Conservation (phyloP, 2,329 filamentous ascomycete genomes). For the Alternaria brassicae region DNA sequence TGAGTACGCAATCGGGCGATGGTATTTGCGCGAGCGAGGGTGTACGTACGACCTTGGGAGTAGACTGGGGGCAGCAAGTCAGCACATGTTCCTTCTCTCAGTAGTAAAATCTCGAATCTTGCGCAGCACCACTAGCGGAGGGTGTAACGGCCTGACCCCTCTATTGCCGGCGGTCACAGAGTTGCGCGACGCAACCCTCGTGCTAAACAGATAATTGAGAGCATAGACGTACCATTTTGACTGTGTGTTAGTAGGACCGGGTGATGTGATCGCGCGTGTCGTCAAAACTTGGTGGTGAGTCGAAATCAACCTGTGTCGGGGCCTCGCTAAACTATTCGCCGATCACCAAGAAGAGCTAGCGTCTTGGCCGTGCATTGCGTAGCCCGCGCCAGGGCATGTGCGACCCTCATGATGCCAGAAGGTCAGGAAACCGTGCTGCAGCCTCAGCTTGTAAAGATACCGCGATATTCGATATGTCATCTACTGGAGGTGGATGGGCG, state of each 20-base stretch:
- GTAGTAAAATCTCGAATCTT: constrained; percentile 26
- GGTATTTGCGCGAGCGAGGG: constrained; percentile 20
- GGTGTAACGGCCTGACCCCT: constrained; percentile 25
- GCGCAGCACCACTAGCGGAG: constrained; percentile 27
- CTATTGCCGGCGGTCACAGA: constrained; percentile 11
- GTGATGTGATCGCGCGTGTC: constrained; percentile 50
- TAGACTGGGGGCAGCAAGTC: constrained; percentile 58
- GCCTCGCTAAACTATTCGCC: constrained; percentile 28
- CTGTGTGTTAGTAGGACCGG: constrained; percentile 47
- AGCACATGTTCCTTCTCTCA: constrained; percentile 31
- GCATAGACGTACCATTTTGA: constrained; percentile 49
- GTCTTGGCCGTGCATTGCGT: constrained; percentile 34
- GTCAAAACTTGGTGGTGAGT: too few species aligned
- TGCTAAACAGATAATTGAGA: constrained; percentile 22
- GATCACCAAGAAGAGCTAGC: constrained; percentile 18
- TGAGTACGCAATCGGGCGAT: constrained; percentile 47
- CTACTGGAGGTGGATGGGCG: constrained; percentile 72
- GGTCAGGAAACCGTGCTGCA: constrained; percentile 17
- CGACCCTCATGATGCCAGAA: constrained; percentile 34
- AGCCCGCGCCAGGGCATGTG: constrained; percentile 23
- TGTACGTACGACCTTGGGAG: constrained; percentile 66
- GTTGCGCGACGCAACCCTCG: constrained; percentile 21
- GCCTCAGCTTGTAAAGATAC: constrained; percentile 4
- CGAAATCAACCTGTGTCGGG: too few species aligned
- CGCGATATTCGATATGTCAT: constrained; percentile 41